Base-by-base conservation (phyloP, 176 grass and related monocot genomes). In the Eragrostis curvula region DNA sequence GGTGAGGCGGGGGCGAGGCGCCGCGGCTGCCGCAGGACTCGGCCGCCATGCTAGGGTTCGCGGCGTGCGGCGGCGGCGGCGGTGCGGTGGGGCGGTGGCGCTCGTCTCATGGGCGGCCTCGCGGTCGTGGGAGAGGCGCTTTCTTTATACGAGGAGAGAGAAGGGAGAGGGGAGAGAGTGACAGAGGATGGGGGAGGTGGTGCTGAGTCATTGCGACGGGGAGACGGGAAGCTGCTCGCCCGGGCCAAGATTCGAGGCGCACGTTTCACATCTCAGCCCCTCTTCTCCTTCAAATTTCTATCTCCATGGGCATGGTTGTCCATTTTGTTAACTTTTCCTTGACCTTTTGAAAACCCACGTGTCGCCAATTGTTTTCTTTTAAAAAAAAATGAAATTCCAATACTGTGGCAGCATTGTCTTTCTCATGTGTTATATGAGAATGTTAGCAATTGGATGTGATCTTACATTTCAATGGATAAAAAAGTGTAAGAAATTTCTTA, bases 1-100 rank as follows among this genome's bases (percentile, higher is more conserved):
- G 20, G 30, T 9, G 68, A 28, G 75, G 83, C 80, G 52, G 67
- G 1, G 86, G 83, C 13, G 90, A 85, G 8, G 77, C 77, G 63
- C 82, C 86, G 75, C 87, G 74, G 70, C 90, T 92, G 74, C 87
- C 90, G 84, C 90, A 89, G 64, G 86, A 89, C 87, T 92, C 90
- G 23, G 90, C 74, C 40, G 86, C 90, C 74, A 88, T 88, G 62
- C 76, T 89, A 76, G 77, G 77, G 70, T 56, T 81, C 43, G 50
- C n/a, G 44, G 63, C 44, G 69, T 0, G 61, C 23, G 30, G 59
- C 80, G 28, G 80, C 39, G 27, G 71, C 27, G 63, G 52, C 12
- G 79, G 3, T 32, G 59, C 15, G 46, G 1, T 12, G 20, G 21
- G 66, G 67, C 10, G 53, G 25, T 1, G 74, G 60, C 25, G 57